Evolutionary conservation across 495 filamentous ascomycete genomes (phyloP).

Genomic region (Neurospora sublineolata): DNA sequence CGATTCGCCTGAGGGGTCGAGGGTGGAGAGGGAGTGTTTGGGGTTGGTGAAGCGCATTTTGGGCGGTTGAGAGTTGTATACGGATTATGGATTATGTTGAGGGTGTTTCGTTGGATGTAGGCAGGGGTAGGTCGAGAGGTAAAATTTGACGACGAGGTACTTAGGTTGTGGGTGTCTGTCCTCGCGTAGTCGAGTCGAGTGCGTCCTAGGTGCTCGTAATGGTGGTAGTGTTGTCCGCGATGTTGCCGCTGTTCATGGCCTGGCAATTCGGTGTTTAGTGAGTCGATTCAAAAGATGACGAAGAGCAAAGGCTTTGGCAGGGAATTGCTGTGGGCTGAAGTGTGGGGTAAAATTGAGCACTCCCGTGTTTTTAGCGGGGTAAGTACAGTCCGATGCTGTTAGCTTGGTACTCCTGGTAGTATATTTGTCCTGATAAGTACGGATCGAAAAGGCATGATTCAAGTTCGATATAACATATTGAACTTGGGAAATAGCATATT

Average conservation of each 20-base stretch:
- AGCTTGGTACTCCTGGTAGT: too few relatives aligned
- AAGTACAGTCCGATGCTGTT: too few relatives aligned
- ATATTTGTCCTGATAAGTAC: too few relatives aligned
- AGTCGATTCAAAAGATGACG: background rate
- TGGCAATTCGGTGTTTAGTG: background rate
- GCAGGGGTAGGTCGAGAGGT: background rate
- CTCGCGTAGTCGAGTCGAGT: background rate
- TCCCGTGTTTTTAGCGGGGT: background rate
- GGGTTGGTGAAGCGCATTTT: conserved; percentile 20
- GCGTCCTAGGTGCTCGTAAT: background rate
- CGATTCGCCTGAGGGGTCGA: conserved; percentile 50
- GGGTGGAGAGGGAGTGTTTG: conserved; percentile 49
- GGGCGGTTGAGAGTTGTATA: too few relatives aligned
- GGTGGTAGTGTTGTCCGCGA: background rate
- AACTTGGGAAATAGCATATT: too few relatives aligned
- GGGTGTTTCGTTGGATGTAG: background rate
- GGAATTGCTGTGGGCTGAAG: background rate
- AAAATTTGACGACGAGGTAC: background rate
- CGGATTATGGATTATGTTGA: background rate
- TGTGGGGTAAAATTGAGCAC: background rate
- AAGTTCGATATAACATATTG: too few relatives aligned
- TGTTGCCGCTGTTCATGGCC: background rate
- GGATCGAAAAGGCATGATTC: too few relatives aligned
- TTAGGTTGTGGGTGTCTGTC: background rate
- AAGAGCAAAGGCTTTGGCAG: background rate